Base-by-base conservation (phyloP, 129 eudicot species). In the Helichrysum umbraculigerum region DNA sequence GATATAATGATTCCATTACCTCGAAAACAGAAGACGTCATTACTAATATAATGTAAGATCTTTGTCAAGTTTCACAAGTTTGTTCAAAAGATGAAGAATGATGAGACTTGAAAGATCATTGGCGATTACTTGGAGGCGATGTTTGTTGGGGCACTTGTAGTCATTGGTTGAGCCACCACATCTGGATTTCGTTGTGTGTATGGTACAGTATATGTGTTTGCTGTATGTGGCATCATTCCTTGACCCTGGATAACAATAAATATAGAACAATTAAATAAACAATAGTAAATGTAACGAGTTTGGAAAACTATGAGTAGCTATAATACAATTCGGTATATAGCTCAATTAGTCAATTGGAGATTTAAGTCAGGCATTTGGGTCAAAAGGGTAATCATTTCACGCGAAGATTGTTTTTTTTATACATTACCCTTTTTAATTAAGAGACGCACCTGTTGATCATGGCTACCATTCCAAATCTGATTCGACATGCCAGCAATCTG, bases 401-500 rank as follows among this genome's bases (percentile, higher is more conserved):
- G 54, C 50, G 5, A 10, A 71, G 17, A 3, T 58, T 73, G 30
- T 57, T 17, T 74, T 17, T 74, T 39, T 42, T 60, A 60, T 73
- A 62, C 57, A 39, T 20, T 15, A 28, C 11, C 39, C 7, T 20
- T 39, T 59, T 39, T 59, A 25, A 35, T 63, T 63, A 62, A 73
- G 34, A 71, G 62, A 72, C 52, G 19, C 70, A 85, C 91, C 89
- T 81, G 87, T 76, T 59, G 91, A 75, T 74, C 62, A 56, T 79
- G 78, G 79, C 84, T 63, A 37, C 51, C 70, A 20, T 71, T 74
- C 74, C 68, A 41, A 60, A 67, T 64, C 61, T 62, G 78, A 78
- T 51, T 75, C 44, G 71, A 47, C 74, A 76, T 74, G 57, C 52
- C 74, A 41, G 79, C 62, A 57, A 81, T 47, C 34, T 73, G 70